Percentiles rank a stretch among this genome's conserved stretches.
Evolutionary conservation across 768 basidiomycete genomes (phyloP).

Genomic region (Lentinula sp.): DNA sequence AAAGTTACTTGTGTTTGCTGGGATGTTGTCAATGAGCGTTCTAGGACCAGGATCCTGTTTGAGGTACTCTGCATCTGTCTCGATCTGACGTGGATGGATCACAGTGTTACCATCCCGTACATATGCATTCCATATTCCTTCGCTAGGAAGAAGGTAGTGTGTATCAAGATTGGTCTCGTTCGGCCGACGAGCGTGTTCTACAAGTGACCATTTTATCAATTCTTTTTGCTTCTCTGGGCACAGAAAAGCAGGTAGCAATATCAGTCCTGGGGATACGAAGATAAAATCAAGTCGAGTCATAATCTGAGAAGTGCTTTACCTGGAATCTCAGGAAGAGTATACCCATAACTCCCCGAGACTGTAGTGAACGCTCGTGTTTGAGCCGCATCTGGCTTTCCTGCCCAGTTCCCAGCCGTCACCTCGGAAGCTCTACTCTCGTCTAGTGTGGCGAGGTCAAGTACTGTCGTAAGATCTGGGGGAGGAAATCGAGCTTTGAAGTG

Average conservation of each 20-base stretch:
- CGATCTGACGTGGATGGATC: constrained; percentile 40
- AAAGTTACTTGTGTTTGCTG: constrained; percentile 56
- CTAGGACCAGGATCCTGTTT: constrained; percentile 43
- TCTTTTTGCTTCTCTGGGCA: constrained; percentile 54
- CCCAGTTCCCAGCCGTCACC: constrained; percentile 39
- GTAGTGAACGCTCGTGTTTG: constrained; percentile 18
- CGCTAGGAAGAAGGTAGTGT: constrained; percentile 71
- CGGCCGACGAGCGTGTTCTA: constrained; percentile 67
- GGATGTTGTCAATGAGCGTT: constrained; percentile 64
- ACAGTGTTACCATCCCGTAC: constrained; percentile 27
- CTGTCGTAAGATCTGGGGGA: constrained; percentile 62
- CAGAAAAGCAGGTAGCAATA: constrained; percentile 75
- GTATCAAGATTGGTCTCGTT: constrained; percentile 89
- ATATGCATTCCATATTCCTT: constrained; percentile 74
- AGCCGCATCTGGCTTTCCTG: constrained; percentile 33
- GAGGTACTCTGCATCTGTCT: constrained; percentile 15
- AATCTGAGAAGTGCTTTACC: constrained; percentile 30
- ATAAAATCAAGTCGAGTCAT: background rate
- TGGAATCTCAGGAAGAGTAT: constrained; percentile 47
- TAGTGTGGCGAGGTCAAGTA: constrained; percentile 60
- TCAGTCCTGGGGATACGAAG: constrained; percentile 53
- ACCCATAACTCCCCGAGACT: constrained; percentile 26
- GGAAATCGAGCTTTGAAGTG: constrained; percentile 75
- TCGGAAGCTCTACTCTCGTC: constrained; percentile 35
- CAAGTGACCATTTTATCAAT: constrained; percentile 68